Percentiles rank a stretch among this genome's conserved stretches.
phyloP scores from a whole-genome alignment of 345 rosid species.

The Heritiera fomes region DNA sequence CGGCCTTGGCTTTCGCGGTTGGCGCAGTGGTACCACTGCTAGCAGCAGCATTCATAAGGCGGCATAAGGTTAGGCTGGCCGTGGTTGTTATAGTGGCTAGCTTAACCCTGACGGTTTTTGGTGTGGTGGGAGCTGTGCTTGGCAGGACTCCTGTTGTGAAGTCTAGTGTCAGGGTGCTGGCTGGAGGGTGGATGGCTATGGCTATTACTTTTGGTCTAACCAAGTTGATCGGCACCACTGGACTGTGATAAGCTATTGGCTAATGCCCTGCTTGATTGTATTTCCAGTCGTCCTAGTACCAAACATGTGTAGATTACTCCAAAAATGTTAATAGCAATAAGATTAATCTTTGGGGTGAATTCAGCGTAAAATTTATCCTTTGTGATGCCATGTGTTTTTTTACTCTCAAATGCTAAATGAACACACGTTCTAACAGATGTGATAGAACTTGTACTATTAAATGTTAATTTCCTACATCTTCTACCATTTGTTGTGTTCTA shows the following conservation, averaged over 20 bases:
- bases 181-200: conserved; percentile 80
- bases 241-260: conserved; percentile 22
- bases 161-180: conserved; percentile 53
- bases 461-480: not conserved
- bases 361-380: not conserved
- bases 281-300: not conserved
- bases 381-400: not conserved
- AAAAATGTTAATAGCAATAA: not conserved
- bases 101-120: conserved; percentile 52
- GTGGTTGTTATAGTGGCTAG: conserved; percentile 53
- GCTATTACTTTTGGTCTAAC: conserved; percentile 71
- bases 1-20: conserved; percentile 64
- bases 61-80: conserved; percentile 48
- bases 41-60: conserved; percentile 54
- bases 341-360: not conserved
- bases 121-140: conserved; percentile 53
- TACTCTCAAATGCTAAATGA: too few relatives aligned
- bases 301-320: not conserved
- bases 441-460: too few relatives aligned
- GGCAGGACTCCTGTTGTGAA: conserved; percentile 51
- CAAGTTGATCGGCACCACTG: conserved; percentile 49
- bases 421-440: not conserved
- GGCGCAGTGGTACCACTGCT: conserved; percentile 63
- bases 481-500: not conserved
- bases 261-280: not conserved